Evolutionary conservation across 2,329 filamentous ascomycete genomes (phyloP), one percentile per base, ranked within the genome.

Genomic region (Aspergillus sp.): DNA sequence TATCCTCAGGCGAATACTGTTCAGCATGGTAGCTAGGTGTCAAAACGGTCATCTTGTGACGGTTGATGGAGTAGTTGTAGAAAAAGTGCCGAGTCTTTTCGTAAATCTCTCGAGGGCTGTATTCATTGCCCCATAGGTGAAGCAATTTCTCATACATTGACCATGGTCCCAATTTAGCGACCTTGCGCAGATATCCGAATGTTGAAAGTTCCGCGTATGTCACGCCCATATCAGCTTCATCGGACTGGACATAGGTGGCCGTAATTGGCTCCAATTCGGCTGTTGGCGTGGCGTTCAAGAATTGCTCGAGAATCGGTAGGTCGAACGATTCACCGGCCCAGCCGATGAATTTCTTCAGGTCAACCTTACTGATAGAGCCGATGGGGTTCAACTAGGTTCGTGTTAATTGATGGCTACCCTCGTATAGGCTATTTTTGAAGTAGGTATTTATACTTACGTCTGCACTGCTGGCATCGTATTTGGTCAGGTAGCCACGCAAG

Each of bases 321-420:
- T 76, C 62, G 56, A 86, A 88, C 31, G 74, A 67, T 12, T 61
- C 67, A 41, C 71, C 64, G 2, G 82, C 77, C 74, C 79, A 89
- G n/a, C 67, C 69, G 46, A 89, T 85, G 66, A 90, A 89, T 7
- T 75, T 67, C 61, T 86, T 87, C 1, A 88, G 69, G 53, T 90
- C 86, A 2, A 73, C 79, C 62, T 88, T 89, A 45, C 71, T 75
- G 44, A 82, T 78, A 8, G 65, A 66, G 26, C 73, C 68, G 45
- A 69, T 68, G 6, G 60, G 65, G 46, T 64, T 67, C 29, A 61
- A 66, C 67, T 58, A 39, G 3, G 6, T 45, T 33, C 26, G 5
- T 33, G 40, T 48, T 47, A 42, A 35, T 40, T 9, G 19, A n/a
- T n/a, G n/a, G n/a, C n/a, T n/a, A n/a, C n/a, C n/a, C n/a, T n/a